A percentile compares a stretch with the other conserved stretches of the same genome.
Evolutionary conservation across 805 yeast genomes (phyloP).

Genomic region (Kurtzmaniella cleridarum): DNA sequence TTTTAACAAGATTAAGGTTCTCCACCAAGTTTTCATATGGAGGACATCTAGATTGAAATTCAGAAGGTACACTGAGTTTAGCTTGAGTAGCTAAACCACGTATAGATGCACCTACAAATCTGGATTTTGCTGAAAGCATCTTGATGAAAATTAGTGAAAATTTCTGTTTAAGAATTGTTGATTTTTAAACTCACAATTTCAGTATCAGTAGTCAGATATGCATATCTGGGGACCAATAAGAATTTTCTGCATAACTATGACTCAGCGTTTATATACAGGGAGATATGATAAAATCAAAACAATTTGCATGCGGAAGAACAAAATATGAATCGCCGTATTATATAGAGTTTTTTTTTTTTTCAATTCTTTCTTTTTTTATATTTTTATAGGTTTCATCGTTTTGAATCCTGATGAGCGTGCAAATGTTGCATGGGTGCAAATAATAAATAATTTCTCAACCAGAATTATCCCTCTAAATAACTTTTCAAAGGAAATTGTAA

Average conservation of each 20-base stretch:
- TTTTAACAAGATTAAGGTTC: constrained; percentile 59
- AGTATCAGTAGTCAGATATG: too few relatives aligned
- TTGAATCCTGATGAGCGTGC: too few relatives aligned
- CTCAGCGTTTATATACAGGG: neutral
- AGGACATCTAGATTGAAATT: constrained; percentile 69
- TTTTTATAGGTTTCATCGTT: too few relatives aligned
- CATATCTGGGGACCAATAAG: too few relatives aligned
- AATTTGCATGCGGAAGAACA: neutral
- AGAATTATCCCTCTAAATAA: constrained; percentile 41
- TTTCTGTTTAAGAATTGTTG: neutral
- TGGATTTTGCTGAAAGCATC: constrained; percentile 4
- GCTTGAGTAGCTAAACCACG: constrained; percentile 30
- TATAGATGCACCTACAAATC: constrained; percentile 1
- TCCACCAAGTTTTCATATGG: constrained; percentile 75
- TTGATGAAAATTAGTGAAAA: neutral
- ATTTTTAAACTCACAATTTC: neutral
- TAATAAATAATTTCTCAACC: neutral
- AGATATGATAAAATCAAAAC: neutral
- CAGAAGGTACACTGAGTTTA: constrained; percentile 46
- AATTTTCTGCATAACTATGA: too few relatives aligned
- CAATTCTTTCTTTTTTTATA: too few relatives aligned
- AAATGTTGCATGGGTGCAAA: neutral
- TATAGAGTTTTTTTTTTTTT: too few relatives aligned
- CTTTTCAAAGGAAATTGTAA: constrained; percentile 61
- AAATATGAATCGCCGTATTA: too few relatives aligned